Evolutionary conservation across 2,329 filamentous ascomycete species (phyloP).

Genomic region (Trichoderma pleuroti): DNA sequence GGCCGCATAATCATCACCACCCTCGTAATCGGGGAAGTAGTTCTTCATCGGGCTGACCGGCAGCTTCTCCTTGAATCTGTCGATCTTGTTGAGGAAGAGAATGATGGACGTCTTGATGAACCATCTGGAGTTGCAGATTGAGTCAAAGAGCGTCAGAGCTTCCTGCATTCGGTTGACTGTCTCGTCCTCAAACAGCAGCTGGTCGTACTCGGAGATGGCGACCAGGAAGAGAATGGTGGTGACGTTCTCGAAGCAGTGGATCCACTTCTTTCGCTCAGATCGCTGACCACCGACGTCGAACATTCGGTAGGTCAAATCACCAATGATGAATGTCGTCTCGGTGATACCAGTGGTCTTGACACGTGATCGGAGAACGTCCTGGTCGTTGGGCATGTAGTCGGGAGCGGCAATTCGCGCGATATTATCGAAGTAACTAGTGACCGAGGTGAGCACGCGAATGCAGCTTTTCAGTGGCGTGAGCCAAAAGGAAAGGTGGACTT

Average conservation of each 20-base stretch:
- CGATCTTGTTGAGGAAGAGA: conserved; percentile 86
- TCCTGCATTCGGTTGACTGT: conserved; percentile 95
- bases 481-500: conserved; percentile 39
- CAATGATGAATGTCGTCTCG: conserved; percentile 93
- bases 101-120: conserved; percentile 89
- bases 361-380: conserved; percentile 91
- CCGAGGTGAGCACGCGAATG: conserved; percentile 3
- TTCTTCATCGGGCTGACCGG: conserved; percentile 79
- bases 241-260: conserved; percentile 97
- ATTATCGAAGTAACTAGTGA: conserved; percentile 86
- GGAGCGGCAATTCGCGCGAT: conserved; percentile 85
- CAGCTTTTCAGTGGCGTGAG: not conserved
- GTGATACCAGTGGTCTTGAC: conserved; percentile 98
- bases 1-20: conserved; percentile 89
- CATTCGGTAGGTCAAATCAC: conserved; percentile 92
- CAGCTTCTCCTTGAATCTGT: conserved; percentile 84
- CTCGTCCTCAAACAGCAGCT: conserved; percentile 93
- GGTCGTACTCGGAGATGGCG: conserved; percentile 95
- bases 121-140: conserved; percentile 84
- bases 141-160: conserved; percentile 80
- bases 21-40: conserved; percentile 89
- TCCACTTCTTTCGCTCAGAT: conserved; percentile 98
- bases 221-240: conserved; percentile 95
- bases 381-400: conserved; percentile 92
- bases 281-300: conserved; percentile 95